Conservation (phyloP, 2,329 filamentous ascomycete genomes). For the Fusarium heterosporum region DNA sequence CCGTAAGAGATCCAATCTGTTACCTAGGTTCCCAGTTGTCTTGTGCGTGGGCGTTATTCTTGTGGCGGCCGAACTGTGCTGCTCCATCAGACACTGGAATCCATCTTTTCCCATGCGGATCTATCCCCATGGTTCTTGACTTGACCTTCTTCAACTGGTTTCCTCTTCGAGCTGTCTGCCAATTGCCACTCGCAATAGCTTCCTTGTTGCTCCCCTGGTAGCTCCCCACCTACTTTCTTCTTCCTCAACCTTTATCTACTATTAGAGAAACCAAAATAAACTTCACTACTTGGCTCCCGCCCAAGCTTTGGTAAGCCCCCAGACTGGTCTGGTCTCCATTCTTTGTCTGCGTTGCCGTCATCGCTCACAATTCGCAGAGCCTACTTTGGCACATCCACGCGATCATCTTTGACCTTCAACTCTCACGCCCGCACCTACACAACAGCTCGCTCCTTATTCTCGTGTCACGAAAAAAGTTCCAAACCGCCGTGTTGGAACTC, state of each 20-base stretch:
- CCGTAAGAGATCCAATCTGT: slow-evolving; percentile 18
- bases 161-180: slow-evolving; percentile 30
- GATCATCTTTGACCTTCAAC: slow-evolving; percentile 39
- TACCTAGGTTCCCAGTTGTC: slow-evolving; percentile 21
- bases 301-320: slow-evolving; percentile 45
- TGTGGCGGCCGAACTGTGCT: slow-evolving; percentile 44
- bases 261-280: slow-evolving; percentile 12
- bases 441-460: slow-evolving; percentile 33
- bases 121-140: slow-evolving; percentile 40
- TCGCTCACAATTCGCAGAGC: slow-evolving; percentile 41
- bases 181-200: slow-evolving; percentile 37
- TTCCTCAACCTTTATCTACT: slow-evolving; percentile 20
- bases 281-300: slow-evolving; percentile 32
- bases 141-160: slow-evolving; percentile 38
- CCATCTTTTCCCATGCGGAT: slow-evolving; percentile 46
- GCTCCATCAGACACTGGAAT: slow-evolving; percentile 46
- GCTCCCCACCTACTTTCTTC: slow-evolving; percentile 29
- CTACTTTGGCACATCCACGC: slow-evolving; percentile 32
- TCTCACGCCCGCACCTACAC: slow-evolving; percentile 35
- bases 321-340: slow-evolving; percentile 35
- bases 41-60: slow-evolving; percentile 43
- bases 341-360: slow-evolving; percentile 42
- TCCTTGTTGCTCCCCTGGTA: slow-evolving; percentile 29
- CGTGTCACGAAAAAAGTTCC: slow-evolving; percentile 40
- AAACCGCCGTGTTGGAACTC: slow-evolving; percentile 36